phyloP scores from a whole-genome alignment of 352 stramenopile genomes.

The Globisporangium ultimum region DNA sequence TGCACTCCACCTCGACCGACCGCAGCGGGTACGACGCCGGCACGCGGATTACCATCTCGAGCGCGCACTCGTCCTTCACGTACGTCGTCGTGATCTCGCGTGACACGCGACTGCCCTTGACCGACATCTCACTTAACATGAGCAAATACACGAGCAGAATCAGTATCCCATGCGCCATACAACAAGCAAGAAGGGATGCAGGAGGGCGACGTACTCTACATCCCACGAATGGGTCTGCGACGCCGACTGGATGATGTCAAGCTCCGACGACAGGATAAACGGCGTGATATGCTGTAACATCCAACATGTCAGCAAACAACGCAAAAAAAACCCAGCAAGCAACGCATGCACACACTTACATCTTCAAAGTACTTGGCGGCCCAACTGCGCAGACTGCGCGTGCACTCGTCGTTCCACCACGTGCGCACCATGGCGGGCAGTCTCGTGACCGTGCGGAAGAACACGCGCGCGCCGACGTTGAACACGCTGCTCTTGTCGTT shows the following conservation, averaged over 20 bases:
- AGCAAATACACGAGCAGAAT: no score
- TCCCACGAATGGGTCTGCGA: conserved; percentile 59
- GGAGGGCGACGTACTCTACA: conserved; percentile 36
- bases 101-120: conserved; percentile 85
- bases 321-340: not conserved
- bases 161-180: no score
- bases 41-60: conserved; percentile 90
- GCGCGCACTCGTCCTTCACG: conserved; percentile 90
- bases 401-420: conserved; percentile 91
- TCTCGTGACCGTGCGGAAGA: conserved; percentile 80
- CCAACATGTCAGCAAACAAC: no score
- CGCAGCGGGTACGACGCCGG: conserved; percentile 87
- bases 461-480: conserved; percentile 54
- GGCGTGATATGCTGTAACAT: conserved; percentile 59
- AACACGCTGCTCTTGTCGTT: conserved; percentile 44
- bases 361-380: conserved; percentile 88
- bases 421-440: conserved; percentile 85
- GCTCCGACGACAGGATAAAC: conserved; percentile 68
- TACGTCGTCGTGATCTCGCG: conserved; percentile 90
- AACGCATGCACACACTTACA: conserved; percentile 18
- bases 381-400: conserved; percentile 74
- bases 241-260: conserved; percentile 73
- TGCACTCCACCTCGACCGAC: conserved; percentile 90
- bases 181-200: not conserved
- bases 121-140: conserved; percentile 61